Evolutionary conservation across 805 yeast genomes (phyloP), one percentile per base, ranked within the genome.

Genomic region (Spathaspora girioi): DNA sequence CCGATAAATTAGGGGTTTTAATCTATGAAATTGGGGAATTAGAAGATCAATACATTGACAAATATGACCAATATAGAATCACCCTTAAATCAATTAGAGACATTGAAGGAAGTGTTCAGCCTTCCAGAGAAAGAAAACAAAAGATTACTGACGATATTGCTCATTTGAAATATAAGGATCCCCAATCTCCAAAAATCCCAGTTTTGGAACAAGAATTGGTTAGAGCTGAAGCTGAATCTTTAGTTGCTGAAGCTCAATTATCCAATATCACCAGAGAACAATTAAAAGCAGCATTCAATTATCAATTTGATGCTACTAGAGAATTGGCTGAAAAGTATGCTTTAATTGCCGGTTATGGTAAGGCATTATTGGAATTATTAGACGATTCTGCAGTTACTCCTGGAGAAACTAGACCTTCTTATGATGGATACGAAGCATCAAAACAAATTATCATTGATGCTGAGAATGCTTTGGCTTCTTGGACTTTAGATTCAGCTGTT

Each of bases 211-310:
- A 89, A 70, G 96, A 89, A 71, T 78, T 89, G 66, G 96, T 89
- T 53, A 81, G 96, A 73, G 94, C 94, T 38, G 96, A 89, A 74
- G 96, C 96, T 50, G 96, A 89, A 73, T 85, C 91, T 48, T 77
- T 89, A 57, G 96, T 89, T 61, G 96, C 96, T 47, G 96, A 89
- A 75, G 96, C 96, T 29, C 96, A 89, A 76, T 78, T 89, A 62
- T 86, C 93, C 38, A 89, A 89, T 72, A 88, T 88, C 66, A 88
- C 96, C 58, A 80, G 96, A 75, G 91, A 89, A 67, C 87, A 87
- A 72, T 80, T 89, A 67, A 86, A 88, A 76, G 87, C 89, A 59
- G 89, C 96, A 43, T 88, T 81, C 78, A 80, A 84, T 71, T 86
- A 87, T 70, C 92, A 87, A 69, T 88, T 89, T 67, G 96, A 88